phyloP scores from a whole-genome alignment of 75 land plant genomes.

The Pinus tabuliformis region DNA sequence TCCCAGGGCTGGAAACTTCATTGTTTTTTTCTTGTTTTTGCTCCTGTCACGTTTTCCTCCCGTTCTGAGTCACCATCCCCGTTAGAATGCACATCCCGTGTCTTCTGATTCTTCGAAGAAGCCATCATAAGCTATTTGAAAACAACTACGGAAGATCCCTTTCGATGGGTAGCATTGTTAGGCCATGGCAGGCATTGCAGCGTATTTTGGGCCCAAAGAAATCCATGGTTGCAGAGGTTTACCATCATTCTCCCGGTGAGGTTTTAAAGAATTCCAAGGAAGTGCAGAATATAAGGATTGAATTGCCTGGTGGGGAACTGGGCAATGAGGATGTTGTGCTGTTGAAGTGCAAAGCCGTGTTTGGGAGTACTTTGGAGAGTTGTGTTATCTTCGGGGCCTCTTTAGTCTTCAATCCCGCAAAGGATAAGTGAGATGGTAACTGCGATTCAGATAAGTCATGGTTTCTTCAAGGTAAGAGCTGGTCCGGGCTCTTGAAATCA shows the following conservation, averaged over 20 bases:
- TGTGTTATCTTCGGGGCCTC: conserved; percentile 19
- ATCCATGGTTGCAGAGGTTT: neutral
- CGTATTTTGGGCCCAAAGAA: no score
- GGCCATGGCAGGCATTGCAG: no score
- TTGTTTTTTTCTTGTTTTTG: neutral
- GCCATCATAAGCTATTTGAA: no score
- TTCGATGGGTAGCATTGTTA: no score
- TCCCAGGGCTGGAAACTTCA: conserved; percentile 21
- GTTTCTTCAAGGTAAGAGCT: conserved; percentile 1
- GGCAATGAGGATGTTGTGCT: no score
- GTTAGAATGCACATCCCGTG: neutral
- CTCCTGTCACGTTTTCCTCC: neutral
- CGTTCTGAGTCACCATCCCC: neutral
- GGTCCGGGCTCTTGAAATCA: conserved; percentile 2
- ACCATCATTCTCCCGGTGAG: conserved; percentile 11
- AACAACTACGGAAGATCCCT: no score
- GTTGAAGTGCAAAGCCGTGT: conserved; percentile 33
- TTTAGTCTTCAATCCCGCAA: neutral
- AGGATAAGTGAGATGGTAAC: neutral
- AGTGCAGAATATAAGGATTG: no score
- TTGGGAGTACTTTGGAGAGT: conserved; percentile 51
- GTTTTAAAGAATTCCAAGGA: no score
- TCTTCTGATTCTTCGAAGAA: no score
- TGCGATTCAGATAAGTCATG: neutral
- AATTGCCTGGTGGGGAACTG: no score